Conservation (phyloP, 2,329 filamentous ascomycete species). For the Rutstroemia sp. region DNA sequence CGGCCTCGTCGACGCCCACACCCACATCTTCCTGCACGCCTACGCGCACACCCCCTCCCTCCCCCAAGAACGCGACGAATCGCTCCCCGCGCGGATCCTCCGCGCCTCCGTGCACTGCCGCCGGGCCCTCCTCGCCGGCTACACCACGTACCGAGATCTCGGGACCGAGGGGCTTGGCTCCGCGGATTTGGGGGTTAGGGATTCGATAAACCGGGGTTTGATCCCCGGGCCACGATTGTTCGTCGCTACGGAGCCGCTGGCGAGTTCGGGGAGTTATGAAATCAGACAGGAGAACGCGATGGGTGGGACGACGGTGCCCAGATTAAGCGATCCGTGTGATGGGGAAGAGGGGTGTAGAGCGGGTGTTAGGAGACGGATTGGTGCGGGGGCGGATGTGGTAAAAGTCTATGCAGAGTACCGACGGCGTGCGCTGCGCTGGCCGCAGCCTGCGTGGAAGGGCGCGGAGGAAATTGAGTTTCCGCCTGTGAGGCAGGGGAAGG, state of each 20-base stretch:
- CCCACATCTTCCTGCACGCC: neutral
- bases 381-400: neutral
- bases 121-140: neutral
- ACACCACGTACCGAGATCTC: neutral
- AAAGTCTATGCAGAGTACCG: neutral
- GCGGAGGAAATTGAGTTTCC: neutral
- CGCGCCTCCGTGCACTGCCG: neutral
- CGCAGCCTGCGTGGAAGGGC: neutral
- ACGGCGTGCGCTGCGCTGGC: neutral
- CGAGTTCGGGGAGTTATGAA: neutral
- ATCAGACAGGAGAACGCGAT: neutral
- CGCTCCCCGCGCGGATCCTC: neutral
- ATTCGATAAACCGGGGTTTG: neutral
- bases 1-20: neutral
- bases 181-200: neutral
- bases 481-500: neutral
- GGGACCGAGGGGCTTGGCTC: neutral
- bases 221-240: neutral
- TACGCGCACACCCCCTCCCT: neutral
- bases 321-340: neutral
- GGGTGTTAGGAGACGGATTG: neutral
- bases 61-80: neutral
- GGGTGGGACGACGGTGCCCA: neutral
- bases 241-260: neutral
- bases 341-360: neutral